Conservation (phyloP, 2,329 filamentous ascomycete genomes). For the Colletotrichum sp. region DNA sequence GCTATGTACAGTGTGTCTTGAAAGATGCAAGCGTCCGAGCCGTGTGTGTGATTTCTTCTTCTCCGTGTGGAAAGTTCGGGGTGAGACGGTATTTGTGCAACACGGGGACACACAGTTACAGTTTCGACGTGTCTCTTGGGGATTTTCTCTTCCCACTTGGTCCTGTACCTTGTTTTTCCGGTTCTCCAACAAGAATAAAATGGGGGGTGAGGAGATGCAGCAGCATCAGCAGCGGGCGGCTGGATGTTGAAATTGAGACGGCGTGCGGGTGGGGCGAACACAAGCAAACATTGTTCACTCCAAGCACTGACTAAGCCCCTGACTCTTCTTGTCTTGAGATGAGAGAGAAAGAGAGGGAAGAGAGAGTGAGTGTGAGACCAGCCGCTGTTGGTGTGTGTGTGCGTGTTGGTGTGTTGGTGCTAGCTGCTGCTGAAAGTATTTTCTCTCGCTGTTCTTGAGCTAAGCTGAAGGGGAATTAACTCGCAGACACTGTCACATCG, state of each 20-base stretch:
- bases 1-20: neutral
- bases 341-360: neutral
- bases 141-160: neutral
- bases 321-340: neutral
- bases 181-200: neutral
- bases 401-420: neutral
- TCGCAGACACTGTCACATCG: neutral
- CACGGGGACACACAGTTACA: neutral
- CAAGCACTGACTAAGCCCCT: neutral
- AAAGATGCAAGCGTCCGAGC: neutral
- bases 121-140: neutral
- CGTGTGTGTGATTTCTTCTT: neutral
- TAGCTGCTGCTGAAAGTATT: neutral
- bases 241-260: slow-evolving; percentile 18
- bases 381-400: neutral
- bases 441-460: neutral
- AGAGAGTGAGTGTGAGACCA: neutral
- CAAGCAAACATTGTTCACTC: neutral
- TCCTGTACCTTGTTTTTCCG: neutral
- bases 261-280: neutral
- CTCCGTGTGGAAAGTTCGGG: neutral
- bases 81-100: neutral
- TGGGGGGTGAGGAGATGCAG: neutral
- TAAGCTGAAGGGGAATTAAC: neutral
- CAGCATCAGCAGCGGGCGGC: neutral